These are phyloP conservation scores for Claviceps fusiformis DNA, from an alignment of 2,329 filamentous ascomycete genomes.

Conservation along the genomic window DNA sequence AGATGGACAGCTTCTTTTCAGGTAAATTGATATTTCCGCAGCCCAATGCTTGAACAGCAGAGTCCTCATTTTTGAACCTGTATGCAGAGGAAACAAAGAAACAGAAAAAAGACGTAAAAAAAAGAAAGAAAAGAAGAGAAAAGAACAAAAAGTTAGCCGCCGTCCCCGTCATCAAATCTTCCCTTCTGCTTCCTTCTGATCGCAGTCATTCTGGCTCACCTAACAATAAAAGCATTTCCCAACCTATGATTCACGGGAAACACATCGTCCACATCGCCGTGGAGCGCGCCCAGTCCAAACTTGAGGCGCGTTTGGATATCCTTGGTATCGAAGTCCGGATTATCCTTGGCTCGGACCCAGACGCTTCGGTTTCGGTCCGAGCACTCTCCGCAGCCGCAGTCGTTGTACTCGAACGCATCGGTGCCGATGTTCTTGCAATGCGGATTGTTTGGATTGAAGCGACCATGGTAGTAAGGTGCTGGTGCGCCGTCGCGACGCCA, in stretches of 20 bases:
- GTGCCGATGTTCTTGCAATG: slow-evolving; percentile 10
- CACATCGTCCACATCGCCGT: slow-evolving; percentile 19
- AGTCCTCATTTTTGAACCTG: slow-evolving; percentile 16
- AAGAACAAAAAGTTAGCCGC: not conserved
- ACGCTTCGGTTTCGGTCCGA: slow-evolving; percentile 18
- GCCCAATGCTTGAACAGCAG: slow-evolving; percentile 14
- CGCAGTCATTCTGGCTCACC: slow-evolving; percentile 11
- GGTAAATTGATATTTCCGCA: slow-evolving; percentile 11
- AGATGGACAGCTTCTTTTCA: slow-evolving; percentile 14
- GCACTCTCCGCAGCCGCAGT: slow-evolving; percentile 18
- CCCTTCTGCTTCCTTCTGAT: not conserved
- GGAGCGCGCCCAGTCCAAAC: slow-evolving; percentile 14
- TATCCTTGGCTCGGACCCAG: slow-evolving; percentile 12
- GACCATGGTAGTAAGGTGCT: not conserved
- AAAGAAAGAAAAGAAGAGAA: not conserved
- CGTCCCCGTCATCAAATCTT: not conserved
- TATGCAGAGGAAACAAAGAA: not conserved
- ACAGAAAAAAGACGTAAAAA: too few relatives aligned
- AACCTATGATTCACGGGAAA: slow-evolving; percentile 3
- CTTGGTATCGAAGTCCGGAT: not conserved
- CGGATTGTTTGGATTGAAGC: not conserved
- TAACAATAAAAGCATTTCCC: slow-evolving; percentile 14
- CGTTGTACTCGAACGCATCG: slow-evolving; percentile 12
- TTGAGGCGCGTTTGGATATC: slow-evolving; percentile 18
- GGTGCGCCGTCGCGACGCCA: not conserved